Evolutionary conservation across 257 asterid genomes (phyloP).

Genomic region (Fraxinus anomala): DNA sequence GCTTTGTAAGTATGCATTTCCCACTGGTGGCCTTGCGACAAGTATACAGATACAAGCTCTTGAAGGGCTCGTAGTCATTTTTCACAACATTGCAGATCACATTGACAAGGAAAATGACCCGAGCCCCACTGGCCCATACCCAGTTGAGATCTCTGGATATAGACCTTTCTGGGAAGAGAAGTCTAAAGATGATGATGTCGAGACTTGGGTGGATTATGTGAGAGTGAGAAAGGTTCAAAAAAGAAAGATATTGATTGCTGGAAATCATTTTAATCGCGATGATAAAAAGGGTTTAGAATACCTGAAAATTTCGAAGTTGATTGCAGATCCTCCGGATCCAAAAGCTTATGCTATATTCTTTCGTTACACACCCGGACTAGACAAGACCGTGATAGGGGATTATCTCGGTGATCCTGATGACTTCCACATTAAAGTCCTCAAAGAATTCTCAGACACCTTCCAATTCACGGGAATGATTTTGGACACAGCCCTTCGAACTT

Average conservation of each 20-base stretch:
- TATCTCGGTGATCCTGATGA: constrained; percentile 65
- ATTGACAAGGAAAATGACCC: constrained; percentile 73
- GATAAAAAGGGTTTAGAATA: constrained; percentile 82
- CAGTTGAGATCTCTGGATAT: constrained; percentile 63
- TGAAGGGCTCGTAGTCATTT: constrained; percentile 64
- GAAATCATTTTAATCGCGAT: constrained; percentile 78
- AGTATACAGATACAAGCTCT: constrained; percentile 83
- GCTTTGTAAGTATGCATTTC: constrained; percentile 85
- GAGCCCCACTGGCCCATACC: constrained; percentile 64
- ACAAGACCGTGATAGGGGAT: constrained; percentile 78
- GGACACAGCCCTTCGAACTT: constrained; percentile 57
- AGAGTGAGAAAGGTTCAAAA: constrained; percentile 78
- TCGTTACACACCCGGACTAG: constrained; percentile 64
- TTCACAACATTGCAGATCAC: constrained; percentile 65
- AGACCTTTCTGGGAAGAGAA: constrained; percentile 88
- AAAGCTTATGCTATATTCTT: constrained; percentile 76
- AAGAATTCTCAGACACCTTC: constrained; percentile 74
- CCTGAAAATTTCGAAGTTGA: constrained; percentile 53
- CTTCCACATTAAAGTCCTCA: constrained; percentile 66
- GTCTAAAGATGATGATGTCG: constrained; percentile 40
- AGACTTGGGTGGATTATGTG: constrained; percentile 65
- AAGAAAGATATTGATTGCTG: constrained; percentile 72
- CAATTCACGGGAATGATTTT: constrained; percentile 75
- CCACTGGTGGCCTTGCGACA: constrained; percentile 41
- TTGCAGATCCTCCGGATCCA: constrained; percentile 71